These are phyloP conservation scores for Coniochaeta prunicola DNA, from an alignment of 2,329 filamentous ascomycete genomes.

Conservation along the genomic window DNA sequence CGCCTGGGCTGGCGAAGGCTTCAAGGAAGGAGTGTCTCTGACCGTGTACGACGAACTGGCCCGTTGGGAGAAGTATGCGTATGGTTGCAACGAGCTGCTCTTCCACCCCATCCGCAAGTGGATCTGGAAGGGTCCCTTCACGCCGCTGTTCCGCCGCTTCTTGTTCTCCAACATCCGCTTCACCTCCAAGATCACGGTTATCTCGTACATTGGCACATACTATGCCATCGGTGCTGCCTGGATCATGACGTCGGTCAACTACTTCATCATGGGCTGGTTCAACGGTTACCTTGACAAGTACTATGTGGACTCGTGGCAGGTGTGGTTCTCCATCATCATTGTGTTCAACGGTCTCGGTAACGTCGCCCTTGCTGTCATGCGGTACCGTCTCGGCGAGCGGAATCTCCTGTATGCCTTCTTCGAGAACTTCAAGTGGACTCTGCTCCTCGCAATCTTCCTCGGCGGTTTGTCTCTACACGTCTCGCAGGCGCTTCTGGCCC, in stretches of 20 bases:
- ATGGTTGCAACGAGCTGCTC: conserved; percentile 74
- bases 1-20: conserved; percentile 67
- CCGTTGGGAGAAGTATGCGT: conserved; percentile 83
- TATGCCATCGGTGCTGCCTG: conserved; percentile 72
- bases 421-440: conserved; percentile 67
- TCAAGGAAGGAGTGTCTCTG: conserved; percentile 76
- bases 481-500: conserved; percentile 68
- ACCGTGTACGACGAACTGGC: conserved; percentile 81
- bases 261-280: conserved; percentile 70
- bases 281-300: conserved; percentile 74
- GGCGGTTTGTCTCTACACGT: conserved; percentile 77
- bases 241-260: conserved; percentile 66
- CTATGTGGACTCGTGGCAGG: conserved; percentile 71
- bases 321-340: conserved; percentile 74
- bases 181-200: conserved; percentile 67
- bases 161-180: conserved; percentile 66
- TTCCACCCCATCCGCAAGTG: conserved; percentile 73
- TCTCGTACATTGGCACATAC: conserved; percentile 74
- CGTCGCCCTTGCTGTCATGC: conserved; percentile 62
- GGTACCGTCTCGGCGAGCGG: conserved; percentile 62
- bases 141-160: conserved; percentile 69
- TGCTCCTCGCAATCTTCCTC: conserved; percentile 71
- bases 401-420: conserved; percentile 47
- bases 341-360: conserved; percentile 73
- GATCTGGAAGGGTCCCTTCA: conserved; percentile 68